Evolutionary conservation across 306 rosid genomes (phyloP), one percentile per base, ranked within the genome.

Genomic region (Astragalus membranaceus): DNA sequence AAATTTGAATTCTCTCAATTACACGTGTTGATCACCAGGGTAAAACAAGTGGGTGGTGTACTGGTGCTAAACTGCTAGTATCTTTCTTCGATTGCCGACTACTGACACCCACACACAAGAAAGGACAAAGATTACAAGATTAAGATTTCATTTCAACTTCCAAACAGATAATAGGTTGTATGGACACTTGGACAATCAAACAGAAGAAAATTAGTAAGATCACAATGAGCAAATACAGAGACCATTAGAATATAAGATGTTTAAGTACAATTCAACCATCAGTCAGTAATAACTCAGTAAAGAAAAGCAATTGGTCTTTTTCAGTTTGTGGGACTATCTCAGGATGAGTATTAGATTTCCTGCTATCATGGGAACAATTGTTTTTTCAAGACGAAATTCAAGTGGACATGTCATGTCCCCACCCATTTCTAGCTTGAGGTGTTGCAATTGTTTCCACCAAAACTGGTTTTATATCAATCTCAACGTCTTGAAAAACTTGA

Each of bases 341-440:
- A 13, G 0, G 8, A 2, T 4, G 10, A 41, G 13, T 26, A 5
- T 8, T 17, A 8, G 44, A 59, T 60, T 76, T 72, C 49, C 62
- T 10, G 69, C 53, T 46, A 32, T 47, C 7, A 20, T 26, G 44
- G 29, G 5, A 55, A 44, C 35, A 36, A 10, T 10, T 17, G 47
- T 57, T 61, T 61, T 46, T 17, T 44, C 10, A n/a, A 7, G 30
- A 8, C n/a, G 10, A 69, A 44, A 77, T 41, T 39, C 66, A 20
- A n/a, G 66, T 58, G 78, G 53, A 16, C 48, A 10, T 53, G 8
- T 16, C 67, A 29, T 65, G 52, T 50, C 65, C 68, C 55, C 8
- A 13, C 62, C 63, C 11, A 62, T 62, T 62, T 64, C 35, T 39
- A 42, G 12, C 56, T 30, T 29, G 29, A 1, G 37, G 7, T 47